phyloP scores from a whole-genome alignment of 2,329 filamentous ascomycete species.

The Ceratocystis lukuohia region DNA sequence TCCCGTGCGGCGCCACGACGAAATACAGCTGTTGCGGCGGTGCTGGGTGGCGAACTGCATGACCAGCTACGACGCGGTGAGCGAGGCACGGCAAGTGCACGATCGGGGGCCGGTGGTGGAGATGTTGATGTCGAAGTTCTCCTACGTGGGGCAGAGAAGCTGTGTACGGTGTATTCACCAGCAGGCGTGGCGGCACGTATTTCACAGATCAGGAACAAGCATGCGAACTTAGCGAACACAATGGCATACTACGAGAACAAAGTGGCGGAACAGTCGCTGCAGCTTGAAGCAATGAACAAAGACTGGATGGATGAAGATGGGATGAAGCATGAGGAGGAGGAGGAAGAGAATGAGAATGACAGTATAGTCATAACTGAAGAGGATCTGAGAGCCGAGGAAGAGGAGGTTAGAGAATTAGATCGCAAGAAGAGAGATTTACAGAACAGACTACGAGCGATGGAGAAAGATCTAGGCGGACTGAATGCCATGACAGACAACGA shows the following conservation, averaged over 20 bases:
- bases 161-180: slow-evolving; percentile 76
- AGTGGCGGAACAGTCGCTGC: slow-evolving; percentile 61
- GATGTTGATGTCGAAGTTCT: slow-evolving; percentile 80
- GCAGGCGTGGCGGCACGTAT: slow-evolving; percentile 69
- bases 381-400: slow-evolving; percentile 55
- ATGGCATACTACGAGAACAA: slow-evolving; percentile 67
- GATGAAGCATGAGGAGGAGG: slow-evolving; percentile 38
- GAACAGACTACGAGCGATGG: slow-evolving; percentile 38
- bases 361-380: slow-evolving; percentile 48
- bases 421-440: slow-evolving; percentile 44
- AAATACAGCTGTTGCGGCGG: slow-evolving; percentile 77
- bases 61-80: slow-evolving; percentile 55
- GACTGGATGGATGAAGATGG: slow-evolving; percentile 41
- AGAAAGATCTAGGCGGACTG: slow-evolving; percentile 42
- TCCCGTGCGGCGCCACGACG: slow-evolving; percentile 41
- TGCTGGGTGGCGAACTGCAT: slow-evolving; percentile 77
- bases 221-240: slow-evolving; percentile 58
- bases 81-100: slow-evolving; percentile 25
- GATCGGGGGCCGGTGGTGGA: slow-evolving; percentile 34
- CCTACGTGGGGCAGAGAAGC: slow-evolving; percentile 74
- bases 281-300: slow-evolving; percentile 60
- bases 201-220: slow-evolving; percentile 53
- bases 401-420: slow-evolving; percentile 46
- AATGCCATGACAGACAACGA: slow-evolving; percentile 34
- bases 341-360: slow-evolving; percentile 33